Evolutionary conservation across 2,329 filamentous ascomycete species (phyloP).

Genomic region (Juglanconis juglandina): DNA sequence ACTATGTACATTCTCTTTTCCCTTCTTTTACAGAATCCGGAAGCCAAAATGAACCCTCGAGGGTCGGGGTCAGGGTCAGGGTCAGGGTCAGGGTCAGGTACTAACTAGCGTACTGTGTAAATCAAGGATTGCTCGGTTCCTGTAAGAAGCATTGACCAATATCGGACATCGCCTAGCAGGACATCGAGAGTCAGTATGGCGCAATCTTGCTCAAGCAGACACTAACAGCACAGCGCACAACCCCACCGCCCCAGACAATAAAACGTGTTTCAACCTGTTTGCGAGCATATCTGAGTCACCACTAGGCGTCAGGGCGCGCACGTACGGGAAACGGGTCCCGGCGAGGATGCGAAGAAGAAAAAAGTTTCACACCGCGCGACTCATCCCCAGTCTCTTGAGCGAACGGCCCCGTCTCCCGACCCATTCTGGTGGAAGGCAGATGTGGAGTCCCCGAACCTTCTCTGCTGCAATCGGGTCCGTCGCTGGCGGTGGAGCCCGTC

Average conservation of each 20-base stretch:
- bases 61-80: background rate
- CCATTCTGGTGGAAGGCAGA: background rate
- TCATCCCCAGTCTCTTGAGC: background rate
- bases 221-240: conserved; percentile 5
- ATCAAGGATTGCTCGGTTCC: background rate
- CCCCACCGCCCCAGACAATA: conserved; percentile 1
- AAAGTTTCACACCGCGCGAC: conserved; percentile 3
- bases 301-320: background rate
- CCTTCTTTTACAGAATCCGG: conserved; percentile 8
- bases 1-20: background rate
- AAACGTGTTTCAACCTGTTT: conserved; percentile 12
- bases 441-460: background rate
- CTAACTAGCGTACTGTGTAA: background rate
- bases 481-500: background rate
- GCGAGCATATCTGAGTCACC: background rate
- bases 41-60: background rate
- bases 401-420: conserved; percentile 3
- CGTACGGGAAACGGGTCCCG: background rate
- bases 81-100: background rate
- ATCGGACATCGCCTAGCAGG: background rate
- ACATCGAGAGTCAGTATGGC: too few species aligned
- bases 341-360: background rate
- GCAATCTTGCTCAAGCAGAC: conserved; percentile 2
- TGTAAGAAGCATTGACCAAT: background rate
- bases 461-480: conserved; percentile 1